Percentiles rank a stretch among this genome's conserved stretches.
Evolutionary conservation across 192 early-diverging fungal genomes (phyloP).

Genomic region (Backusella macrospora): DNA sequence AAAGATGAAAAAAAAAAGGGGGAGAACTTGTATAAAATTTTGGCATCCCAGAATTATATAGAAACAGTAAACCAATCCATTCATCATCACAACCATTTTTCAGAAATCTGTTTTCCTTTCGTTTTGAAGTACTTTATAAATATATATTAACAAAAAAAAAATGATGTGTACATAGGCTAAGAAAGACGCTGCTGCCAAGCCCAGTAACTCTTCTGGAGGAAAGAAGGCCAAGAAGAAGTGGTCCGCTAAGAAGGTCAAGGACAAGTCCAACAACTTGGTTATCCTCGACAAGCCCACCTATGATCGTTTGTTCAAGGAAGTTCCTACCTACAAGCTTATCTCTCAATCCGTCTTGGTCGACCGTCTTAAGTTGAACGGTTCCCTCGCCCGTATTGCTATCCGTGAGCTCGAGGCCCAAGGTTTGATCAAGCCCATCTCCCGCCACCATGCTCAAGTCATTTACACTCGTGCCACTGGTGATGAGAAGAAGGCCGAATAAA

Average conservation of each 20-base stretch:
- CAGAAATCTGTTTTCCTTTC: not conserved
- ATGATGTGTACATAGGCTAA: slow-evolving; percentile 45
- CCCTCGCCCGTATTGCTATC: slow-evolving; percentile 93
- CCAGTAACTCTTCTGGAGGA: slow-evolving; percentile 58
- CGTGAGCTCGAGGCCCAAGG: slow-evolving; percentile 91
- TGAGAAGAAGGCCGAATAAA: slow-evolving; percentile 31
- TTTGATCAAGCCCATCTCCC: slow-evolving; percentile 87
- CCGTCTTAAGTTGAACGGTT: slow-evolving; percentile 97
- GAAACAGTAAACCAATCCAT: not conserved
- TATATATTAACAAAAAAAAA: not conserved
- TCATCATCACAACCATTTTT: not conserved
- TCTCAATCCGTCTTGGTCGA: slow-evolving; percentile 98
- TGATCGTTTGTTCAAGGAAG: slow-evolving; percentile 99
- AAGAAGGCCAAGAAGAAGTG: slow-evolving; percentile 85
- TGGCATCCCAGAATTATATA: not conserved
- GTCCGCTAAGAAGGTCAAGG: slow-evolving; percentile 99
- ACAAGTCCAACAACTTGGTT: slow-evolving; percentile 99
- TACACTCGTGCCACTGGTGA: slow-evolving; percentile 60
- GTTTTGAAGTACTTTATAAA: not conserved
- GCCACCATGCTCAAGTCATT: slow-evolving; percentile 91
- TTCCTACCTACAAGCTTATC: slow-evolving; percentile 99
- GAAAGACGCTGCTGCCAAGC: slow-evolving; percentile 63
- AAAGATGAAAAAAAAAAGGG: not conserved
- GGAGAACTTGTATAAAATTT: too few relatives aligned
- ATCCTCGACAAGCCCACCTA: slow-evolving; percentile 96